These are phyloP conservation scores for Ramaria sp. DNA, from an alignment of 768 basidiomycete species.

Conservation along the genomic window DNA sequence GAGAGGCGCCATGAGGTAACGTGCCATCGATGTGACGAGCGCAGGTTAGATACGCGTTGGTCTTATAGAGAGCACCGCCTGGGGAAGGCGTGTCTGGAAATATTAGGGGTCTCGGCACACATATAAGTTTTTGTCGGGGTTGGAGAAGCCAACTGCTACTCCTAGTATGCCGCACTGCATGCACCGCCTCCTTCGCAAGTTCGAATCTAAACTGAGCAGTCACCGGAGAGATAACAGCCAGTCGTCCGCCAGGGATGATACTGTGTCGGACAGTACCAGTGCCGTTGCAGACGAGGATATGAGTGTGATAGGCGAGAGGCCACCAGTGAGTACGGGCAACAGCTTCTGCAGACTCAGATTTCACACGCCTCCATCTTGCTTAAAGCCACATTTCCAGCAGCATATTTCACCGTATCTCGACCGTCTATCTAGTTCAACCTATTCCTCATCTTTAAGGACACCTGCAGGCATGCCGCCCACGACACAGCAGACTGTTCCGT, in stretches of 20 bases:
- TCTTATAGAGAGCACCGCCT: too few species aligned
- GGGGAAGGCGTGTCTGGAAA: too few species aligned
- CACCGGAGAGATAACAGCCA: not conserved
- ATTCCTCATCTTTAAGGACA: not conserved
- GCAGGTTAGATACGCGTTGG: too few species aligned
- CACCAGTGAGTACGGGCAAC: not conserved
- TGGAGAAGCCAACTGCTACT: too few species aligned
- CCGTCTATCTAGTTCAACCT: not conserved
- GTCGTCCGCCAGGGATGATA: not conserved
- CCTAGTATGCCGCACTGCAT: not conserved
- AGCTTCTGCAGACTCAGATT: not conserved
- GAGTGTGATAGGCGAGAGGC: not conserved
- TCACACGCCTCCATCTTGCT: not conserved
- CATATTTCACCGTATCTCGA: not conserved
- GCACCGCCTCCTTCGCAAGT: not conserved
- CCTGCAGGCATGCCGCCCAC: not conserved
- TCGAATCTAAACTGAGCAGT: not conserved
- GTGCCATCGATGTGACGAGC: too few species aligned
- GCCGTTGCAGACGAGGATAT: not conserved
- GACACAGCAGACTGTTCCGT: constrained; percentile 10
- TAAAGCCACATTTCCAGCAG: not conserved
- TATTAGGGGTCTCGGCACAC: too few species aligned
- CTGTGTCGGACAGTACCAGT: not conserved
- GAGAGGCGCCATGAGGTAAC: too few species aligned
- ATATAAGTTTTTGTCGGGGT: too few species aligned